Evolutionary conservation across 495 filamentous ascomycete genomes (phyloP).

Genomic region (Glonium stellatum): DNA sequence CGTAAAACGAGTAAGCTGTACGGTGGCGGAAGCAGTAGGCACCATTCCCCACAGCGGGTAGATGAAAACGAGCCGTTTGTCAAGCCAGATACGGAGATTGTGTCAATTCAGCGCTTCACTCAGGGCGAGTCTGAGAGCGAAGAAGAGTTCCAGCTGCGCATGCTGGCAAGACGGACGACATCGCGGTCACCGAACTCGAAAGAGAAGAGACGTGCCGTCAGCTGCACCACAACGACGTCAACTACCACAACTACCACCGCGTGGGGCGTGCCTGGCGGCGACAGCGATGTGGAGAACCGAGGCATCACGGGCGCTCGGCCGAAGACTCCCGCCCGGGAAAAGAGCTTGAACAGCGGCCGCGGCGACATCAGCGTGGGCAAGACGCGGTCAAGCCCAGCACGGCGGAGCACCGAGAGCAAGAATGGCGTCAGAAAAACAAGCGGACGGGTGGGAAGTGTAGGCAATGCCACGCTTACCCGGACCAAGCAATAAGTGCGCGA

Average conservation of each 20-base stretch:
- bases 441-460: constrained; percentile 80
- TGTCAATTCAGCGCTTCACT: constrained; percentile 46
- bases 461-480: constrained; percentile 29
- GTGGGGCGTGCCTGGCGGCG: constrained; percentile 26
- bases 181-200: constrained; percentile 41
- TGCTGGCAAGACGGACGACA: constrained; percentile 51
- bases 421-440: constrained; percentile 83
- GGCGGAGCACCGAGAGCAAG: constrained; percentile 50
- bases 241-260: constrained; percentile 38
- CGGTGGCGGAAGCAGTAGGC: constrained; percentile 31
- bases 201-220: constrained; percentile 47
- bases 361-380: constrained; percentile 65
- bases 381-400: constrained; percentile 58
- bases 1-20: constrained; percentile 72
- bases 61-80: constrained; percentile 38
- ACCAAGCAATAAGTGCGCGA: constrained; percentile 7
- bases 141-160: constrained; percentile 67
- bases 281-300: constrained; percentile 35
- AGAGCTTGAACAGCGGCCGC: constrained; percentile 52
- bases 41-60: constrained; percentile 34
- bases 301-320: constrained; percentile 42
- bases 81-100: constrained; percentile 40
- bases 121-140: constrained; percentile 59
- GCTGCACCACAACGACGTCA: constrained; percentile 53
- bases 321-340: constrained; percentile 59